phyloP scores from a whole-genome alignment of 129 eudicot genomes.

The Erigeron canadensis region DNA sequence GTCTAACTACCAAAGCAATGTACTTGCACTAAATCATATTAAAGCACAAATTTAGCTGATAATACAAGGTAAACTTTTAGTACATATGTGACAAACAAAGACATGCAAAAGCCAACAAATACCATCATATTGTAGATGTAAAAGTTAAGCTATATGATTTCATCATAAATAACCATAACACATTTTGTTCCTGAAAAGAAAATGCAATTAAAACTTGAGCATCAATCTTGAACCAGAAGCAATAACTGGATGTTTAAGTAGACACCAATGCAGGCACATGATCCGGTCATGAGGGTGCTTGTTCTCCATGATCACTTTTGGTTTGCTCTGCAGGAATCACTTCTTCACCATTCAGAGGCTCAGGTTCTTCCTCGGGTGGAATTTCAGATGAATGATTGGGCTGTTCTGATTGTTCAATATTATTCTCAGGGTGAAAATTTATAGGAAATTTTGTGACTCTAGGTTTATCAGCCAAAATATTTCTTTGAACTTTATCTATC shows the following conservation, averaged over 20 bases:
- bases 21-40: not conserved
- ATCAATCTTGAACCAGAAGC: constrained; percentile 1
- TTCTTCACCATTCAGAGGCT: constrained; percentile 18
- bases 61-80: not conserved
- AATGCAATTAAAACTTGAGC: not conserved
- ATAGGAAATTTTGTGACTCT: constrained; percentile 71
- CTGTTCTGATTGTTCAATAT: constrained; percentile 39
- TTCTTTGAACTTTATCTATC: constrained; percentile 59
- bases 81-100: not conserved
- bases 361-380: constrained; percentile 24
- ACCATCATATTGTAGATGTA: constrained; percentile 1
- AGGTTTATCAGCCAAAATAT: constrained; percentile 69
- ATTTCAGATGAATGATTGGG: constrained; percentile 20
- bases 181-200: constrained; percentile 11
- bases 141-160: constrained; percentile 3
- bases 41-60: not conserved
- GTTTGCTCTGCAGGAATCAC: constrained; percentile 19
- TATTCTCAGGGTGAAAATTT: constrained; percentile 56
- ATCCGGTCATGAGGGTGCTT: constrained; percentile 11
- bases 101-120: constrained; percentile 9
- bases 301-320: constrained; percentile 27
- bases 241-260: constrained; percentile 16
- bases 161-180: constrained; percentile 14
- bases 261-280: constrained; percentile 31
- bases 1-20: not conserved